Base-by-base conservation (phyloP, 352 stramenopile genomes). In the Pilasporangium apinafurcum region DNA sequence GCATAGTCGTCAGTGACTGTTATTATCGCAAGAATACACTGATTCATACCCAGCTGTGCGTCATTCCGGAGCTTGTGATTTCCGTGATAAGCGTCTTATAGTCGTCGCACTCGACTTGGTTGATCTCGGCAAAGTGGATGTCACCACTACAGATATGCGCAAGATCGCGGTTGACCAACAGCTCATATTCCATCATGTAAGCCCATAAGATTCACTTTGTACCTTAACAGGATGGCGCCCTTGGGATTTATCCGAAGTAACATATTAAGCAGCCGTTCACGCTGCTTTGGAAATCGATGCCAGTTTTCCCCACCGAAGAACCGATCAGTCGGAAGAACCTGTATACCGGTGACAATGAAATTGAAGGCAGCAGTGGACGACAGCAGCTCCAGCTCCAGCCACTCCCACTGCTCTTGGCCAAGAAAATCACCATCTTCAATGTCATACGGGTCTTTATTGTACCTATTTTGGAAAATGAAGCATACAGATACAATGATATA, bases 11-110 rank as follows among this genome's bases (percentile, higher is more conserved):
- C 7, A 30, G 2, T 22, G n/a, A n/a, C 9, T n/a, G n/a, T n/a
- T n/a, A n/a, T n/a, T 10, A 35, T 16, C 17, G 25, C 12, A 20
- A 27, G 25, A 31, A 16, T 27, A 56, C 30, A 22, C 39, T n/a
- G 21, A 16, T 0, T 65, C 56, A 16, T 59, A 80, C 67, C 85
- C 90, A 97, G 25, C 85, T 95, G 51, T 98, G 89, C 2, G 89
- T 97, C 78, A 97, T 78, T n/a, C 91, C 91, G 8, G 78, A 95
- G 37, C 86, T 97, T 4, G 91, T 97, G 31, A 97, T 81, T 40
- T 89, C 77, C 4, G 73, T 80, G 35, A 86, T 69, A n/a, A 67
- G 66, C 16, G 78, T 81, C 24, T 56, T 38, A 33, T 62, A 74
- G 28, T 62, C 62, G 2, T 71, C 68, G 53, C 91, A 97, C 39